phyloP scores from a whole-genome alignment of 2,329 filamentous ascomycete genomes.

The Ophidiomyces ophidiicola region DNA sequence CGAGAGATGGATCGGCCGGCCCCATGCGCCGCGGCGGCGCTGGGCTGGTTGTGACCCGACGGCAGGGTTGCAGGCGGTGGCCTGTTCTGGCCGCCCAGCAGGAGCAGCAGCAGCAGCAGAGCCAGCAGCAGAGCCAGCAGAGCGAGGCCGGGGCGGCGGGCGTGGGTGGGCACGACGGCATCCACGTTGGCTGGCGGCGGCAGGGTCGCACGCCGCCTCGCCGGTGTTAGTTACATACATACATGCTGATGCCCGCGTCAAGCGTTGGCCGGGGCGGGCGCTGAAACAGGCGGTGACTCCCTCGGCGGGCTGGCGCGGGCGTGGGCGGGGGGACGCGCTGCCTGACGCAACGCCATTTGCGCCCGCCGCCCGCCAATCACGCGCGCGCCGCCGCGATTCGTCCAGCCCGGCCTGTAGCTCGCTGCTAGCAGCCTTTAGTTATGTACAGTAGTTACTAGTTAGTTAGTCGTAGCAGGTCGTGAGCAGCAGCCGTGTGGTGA shows the following conservation, averaged over 20 bases:
- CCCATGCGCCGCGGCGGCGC: constrained; percentile 1
- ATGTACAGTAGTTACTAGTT: too few relatives aligned
- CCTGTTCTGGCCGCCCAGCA: constrained; percentile 11
- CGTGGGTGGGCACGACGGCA: constrained; percentile 4
- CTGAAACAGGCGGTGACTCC: constrained; percentile 17
- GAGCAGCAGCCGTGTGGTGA: too few relatives aligned
- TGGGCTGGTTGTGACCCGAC: constrained; percentile 6
- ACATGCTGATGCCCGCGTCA: background rate
- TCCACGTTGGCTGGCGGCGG: constrained; percentile 7
- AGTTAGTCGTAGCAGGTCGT: too few relatives aligned
- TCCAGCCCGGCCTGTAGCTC: too few relatives aligned
- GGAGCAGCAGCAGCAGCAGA: too few relatives aligned
- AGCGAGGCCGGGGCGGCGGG: too few relatives aligned
- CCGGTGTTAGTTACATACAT: background rate
- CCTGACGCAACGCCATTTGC: constrained; percentile 16
- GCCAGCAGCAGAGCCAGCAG: too few relatives aligned
- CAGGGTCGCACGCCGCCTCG: constrained; percentile 2
- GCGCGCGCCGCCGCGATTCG: too few relatives aligned
- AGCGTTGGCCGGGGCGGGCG: constrained; percentile 9
- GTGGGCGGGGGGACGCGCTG: constrained; percentile 15
- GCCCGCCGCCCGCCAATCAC: too few relatives aligned
- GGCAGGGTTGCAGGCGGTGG: constrained; percentile 9
- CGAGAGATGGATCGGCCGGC: constrained; percentile 7
- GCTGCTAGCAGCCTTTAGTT: too few relatives aligned
- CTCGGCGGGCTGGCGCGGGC: constrained; percentile 15